Conservation (phyloP, 2,329 filamentous ascomycete species). For the Sarocladium kiliense region DNA sequence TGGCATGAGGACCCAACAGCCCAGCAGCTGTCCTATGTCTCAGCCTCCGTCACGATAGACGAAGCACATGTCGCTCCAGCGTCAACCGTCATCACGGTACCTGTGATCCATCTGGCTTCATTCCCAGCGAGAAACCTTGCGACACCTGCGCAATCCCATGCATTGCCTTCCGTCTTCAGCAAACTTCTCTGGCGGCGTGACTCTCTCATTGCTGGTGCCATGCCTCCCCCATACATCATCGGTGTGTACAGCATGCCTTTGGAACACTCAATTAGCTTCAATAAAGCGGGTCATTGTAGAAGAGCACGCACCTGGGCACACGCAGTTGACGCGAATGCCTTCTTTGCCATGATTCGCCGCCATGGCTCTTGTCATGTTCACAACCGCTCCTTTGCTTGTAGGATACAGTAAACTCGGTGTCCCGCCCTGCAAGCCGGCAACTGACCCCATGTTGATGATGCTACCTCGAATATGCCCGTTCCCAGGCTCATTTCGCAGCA, state of each 20-base stretch:
- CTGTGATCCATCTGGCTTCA: constrained; percentile 39
- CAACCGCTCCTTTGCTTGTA: constrained; percentile 41
- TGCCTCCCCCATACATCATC: constrained; percentile 36
- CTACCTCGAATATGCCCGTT: constrained; percentile 37
- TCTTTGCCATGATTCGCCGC: constrained; percentile 41
- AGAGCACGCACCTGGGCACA: constrained; percentile 33
- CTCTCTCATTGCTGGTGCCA: constrained; percentile 31
- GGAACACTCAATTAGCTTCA: not conserved
- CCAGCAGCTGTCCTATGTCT: not conserved
- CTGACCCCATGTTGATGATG: constrained; percentile 59
- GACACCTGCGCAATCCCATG: constrained; percentile 35
- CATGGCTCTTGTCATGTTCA: constrained; percentile 49
- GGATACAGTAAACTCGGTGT: constrained; percentile 40
- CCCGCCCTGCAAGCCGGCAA: constrained; percentile 49
- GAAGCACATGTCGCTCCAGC: constrained; percentile 30
- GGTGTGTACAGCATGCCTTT: constrained; percentile 40
- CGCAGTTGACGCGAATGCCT: constrained; percentile 44
- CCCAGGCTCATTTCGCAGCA: constrained; percentile 42
- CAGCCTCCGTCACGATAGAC: not conserved
- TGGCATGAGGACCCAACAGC: too few species aligned
- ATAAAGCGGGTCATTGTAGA: not conserved
- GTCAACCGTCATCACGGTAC: constrained; percentile 34
- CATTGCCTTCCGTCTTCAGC: constrained; percentile 35
- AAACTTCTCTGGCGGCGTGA: constrained; percentile 32
- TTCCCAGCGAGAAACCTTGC: constrained; percentile 34